phyloP scores from a whole-genome alignment of 148 eudicot genomes.

The Vaccinium darrowii region DNA sequence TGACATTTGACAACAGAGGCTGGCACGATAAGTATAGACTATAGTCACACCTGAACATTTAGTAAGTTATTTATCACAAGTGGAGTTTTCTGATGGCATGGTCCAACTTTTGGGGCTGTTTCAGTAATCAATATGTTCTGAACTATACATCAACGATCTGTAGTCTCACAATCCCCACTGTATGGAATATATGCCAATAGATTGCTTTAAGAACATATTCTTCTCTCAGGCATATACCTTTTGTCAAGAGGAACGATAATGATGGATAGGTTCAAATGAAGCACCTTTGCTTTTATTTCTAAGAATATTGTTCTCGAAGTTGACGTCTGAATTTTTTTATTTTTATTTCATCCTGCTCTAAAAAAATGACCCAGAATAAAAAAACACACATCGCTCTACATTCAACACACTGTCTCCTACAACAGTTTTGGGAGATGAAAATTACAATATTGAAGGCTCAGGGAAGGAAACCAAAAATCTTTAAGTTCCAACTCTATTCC shows the following conservation, averaged over 20 bases:
- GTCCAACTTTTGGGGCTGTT: slow-evolving; percentile 2
- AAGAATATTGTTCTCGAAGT: not conserved
- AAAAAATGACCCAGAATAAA: not conserved
- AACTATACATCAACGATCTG: not conserved
- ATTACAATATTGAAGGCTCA: not conserved
- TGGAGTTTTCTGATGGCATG: not conserved
- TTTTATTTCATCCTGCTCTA: not conserved
- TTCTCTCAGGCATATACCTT: not conserved
- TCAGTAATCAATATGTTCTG: not conserved
- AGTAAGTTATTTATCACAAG: not conserved
- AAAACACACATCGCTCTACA: not conserved
- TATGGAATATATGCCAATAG: slow-evolving; percentile 19
- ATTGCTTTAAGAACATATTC: slow-evolving; percentile 14
- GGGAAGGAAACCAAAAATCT: not conserved
- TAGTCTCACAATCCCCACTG: not conserved
- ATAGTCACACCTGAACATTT: not conserved
- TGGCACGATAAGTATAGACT: not conserved
- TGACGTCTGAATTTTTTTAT: not conserved
- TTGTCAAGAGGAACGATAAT: not conserved
- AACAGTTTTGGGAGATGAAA: not conserved
- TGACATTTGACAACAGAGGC: not conserved
- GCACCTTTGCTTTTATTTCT: not conserved
- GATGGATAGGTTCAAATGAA: slow-evolving; percentile 15
- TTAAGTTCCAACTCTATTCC: not conserved
- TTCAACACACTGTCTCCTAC: not conserved